These are phyloP conservation scores for Starmerella gropengiesseri DNA, from an alignment of 805 yeast genomes.

Conservation along the genomic window DNA sequence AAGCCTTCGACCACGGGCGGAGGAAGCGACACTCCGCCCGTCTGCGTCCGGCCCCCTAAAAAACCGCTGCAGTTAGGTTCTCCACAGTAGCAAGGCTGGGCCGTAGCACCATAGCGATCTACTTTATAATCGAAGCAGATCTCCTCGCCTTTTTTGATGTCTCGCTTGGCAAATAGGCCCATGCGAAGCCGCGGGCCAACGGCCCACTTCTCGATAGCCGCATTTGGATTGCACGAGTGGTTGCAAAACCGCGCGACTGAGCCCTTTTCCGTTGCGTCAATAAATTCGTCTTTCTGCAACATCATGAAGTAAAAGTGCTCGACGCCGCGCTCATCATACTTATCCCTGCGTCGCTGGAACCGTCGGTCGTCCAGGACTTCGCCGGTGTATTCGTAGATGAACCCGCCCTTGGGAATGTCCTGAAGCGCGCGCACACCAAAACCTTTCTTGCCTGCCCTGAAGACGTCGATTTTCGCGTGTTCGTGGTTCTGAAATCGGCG, in stretches of 20 bases:
- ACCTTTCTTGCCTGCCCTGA: conserved; percentile 75
- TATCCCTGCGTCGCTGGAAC: conserved; percentile 64
- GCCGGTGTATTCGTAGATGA: conserved; percentile 86
- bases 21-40: conserved; percentile 81
- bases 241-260: conserved; percentile 84
- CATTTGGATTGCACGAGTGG: conserved; percentile 92
- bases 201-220: conserved; percentile 94
- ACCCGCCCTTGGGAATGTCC: conserved; percentile 49
- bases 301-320: conserved; percentile 92
- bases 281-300: conserved; percentile 84
- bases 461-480: conserved; percentile 69
- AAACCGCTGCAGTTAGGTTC: conserved; percentile 85
- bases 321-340: conserved; percentile 47
- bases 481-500: conserved; percentile 74
- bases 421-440: conserved; percentile 72
- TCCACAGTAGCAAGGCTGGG: conserved; percentile 91
- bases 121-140: conserved; percentile 88
- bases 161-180: conserved; percentile 87
- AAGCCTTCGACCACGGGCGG: conserved; percentile 76
- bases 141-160: conserved; percentile 69
- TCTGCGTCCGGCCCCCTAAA: conserved; percentile 94
- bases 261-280: conserved; percentile 88
- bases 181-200: conserved; percentile 79
- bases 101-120: conserved; percentile 89
- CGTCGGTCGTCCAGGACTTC: conserved; percentile 75